phyloP scores from a whole-genome alignment of 2,329 filamentous ascomycete species.

The Phialemoniopsis sp. region DNA sequence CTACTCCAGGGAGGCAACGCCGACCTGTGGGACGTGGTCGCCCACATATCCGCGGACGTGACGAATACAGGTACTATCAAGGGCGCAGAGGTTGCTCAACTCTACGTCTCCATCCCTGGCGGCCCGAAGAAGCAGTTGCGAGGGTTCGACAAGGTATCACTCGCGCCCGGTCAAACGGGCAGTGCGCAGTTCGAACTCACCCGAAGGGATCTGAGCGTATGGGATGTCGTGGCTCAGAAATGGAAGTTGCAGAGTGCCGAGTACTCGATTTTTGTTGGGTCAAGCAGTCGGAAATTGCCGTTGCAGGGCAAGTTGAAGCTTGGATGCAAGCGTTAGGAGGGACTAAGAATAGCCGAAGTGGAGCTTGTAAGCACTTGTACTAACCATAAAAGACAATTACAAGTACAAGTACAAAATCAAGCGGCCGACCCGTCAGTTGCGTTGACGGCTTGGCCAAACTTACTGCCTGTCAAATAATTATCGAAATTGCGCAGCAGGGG shows the following conservation, averaged over 20 bases:
- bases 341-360: too few species aligned
- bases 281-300: conserved; percentile 35
- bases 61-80: conserved; percentile 31
- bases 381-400: too few species aligned
- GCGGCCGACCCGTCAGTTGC: too few species aligned
- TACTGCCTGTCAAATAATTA: too few species aligned
- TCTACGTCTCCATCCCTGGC: conserved; percentile 19
- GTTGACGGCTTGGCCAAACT: too few species aligned
- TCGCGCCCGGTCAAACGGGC: conserved; percentile 36
- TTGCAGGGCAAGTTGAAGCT: conserved; percentile 23
- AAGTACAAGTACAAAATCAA: too few species aligned
- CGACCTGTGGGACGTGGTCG: conserved; percentile 35
- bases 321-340: too few species aligned
- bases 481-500: too few species aligned
- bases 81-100: conserved; percentile 16
- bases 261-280: conserved; percentile 36
- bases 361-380: too few species aligned
- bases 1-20: conserved; percentile 11
- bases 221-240: conserved; percentile 53
- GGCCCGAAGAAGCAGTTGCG: conserved; percentile 50
- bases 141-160: conserved; percentile 53
- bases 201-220: conserved; percentile 57
- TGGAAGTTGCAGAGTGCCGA: conserved; percentile 44
- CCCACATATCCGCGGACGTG: conserved; percentile 27
- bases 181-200: conserved; percentile 45